Evolutionary conservation across 768 basidiomycete genomes (phyloP), one percentile per base, ranked within the genome.

Genomic region (Panaeolus cyanescens): DNA sequence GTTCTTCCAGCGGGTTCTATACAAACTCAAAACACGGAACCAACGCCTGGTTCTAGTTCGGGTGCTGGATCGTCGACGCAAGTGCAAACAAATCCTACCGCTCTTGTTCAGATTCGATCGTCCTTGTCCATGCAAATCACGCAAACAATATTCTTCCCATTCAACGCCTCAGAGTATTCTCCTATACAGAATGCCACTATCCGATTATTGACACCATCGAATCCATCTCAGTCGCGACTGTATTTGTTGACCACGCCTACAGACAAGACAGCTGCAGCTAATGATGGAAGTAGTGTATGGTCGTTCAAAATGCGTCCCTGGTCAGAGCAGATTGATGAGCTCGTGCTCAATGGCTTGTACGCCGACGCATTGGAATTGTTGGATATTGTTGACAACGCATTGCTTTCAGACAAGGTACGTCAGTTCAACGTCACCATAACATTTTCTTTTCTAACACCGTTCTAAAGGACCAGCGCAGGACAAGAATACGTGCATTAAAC

Each of bases 211-310:
- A 85, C 85, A 0, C 68, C 89, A 0, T 83, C 86, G 0, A 75
- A 83, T 3, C 71, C 81, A 0, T 68, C 77, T 1, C 86, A 85
- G 64, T 80, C 87, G 0, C 85, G 82, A 2, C 67, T 87, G 0
- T 91, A 85, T 65, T 73, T 91, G 32, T 70, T 91, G 4, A 87
- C 88, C 3, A 92, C 91, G 0, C 93, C 94, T 0, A 83, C 80
- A 2, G 95, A 96, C 64, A 86, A 87, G 61, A 75, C 83, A 2
- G 76, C 85, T 0, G 85, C 88, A 2, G 72, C 85, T 5, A 73
- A 81, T 1, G 89, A 95, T 65, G 94, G 95, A 2, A 90, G 87
- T 62, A 83, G 85, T 1, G 79, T 98, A 63, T 96, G 94, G 94
- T 79, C 80, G 31, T 77, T 96, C 54, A 64, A 68, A 7, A 89